phyloP scores from a whole-genome alignment of 345 rosid genomes.

The Arabidopsis suecica region DNA sequence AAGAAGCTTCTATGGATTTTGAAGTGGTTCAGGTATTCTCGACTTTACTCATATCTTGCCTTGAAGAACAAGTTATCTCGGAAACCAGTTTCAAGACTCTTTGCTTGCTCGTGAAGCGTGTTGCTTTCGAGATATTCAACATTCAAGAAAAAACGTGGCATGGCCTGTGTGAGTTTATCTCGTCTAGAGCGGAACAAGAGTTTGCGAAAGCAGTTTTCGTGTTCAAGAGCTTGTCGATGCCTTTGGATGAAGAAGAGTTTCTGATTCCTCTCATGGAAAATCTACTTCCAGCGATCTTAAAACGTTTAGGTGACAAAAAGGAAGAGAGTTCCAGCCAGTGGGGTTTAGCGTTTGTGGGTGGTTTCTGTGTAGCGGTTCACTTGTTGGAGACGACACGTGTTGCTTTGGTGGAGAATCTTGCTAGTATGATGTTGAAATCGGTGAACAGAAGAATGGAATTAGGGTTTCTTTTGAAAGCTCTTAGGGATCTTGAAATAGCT shows the following conservation, averaged over 20 bases:
- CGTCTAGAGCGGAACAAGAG: background rate
- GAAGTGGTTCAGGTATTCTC: background rate
- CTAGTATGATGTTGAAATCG: constrained; percentile 5
- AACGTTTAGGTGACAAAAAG: background rate
- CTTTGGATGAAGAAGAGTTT: background rate
- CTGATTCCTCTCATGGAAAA: background rate
- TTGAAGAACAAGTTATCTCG: constrained; percentile 2
- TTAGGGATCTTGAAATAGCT: background rate
- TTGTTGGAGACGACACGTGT: constrained; percentile 24
- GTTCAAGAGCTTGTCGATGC: background rate
- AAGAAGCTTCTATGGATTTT: background rate
- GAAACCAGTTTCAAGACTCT: background rate
- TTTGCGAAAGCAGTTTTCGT: background rate
- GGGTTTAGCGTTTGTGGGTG: constrained; percentile 3
- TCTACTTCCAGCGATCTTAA: constrained; percentile 13
- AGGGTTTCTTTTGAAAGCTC: background rate
- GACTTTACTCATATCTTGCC: background rate
- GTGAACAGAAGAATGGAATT: background rate
- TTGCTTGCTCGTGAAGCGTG: background rate
- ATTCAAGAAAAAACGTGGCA: background rate
- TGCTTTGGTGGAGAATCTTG: constrained; percentile 1
- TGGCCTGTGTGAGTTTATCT: constrained; percentile 4
- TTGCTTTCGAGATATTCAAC: background rate
- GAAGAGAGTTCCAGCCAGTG: background rate
- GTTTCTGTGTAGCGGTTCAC: background rate